A percentile compares a stretch with the other conserved stretches of the same genome.
Evolutionary conservation across 495 filamentous ascomycete species (phyloP).

Genomic region (Aspergillus nanangensis): DNA sequence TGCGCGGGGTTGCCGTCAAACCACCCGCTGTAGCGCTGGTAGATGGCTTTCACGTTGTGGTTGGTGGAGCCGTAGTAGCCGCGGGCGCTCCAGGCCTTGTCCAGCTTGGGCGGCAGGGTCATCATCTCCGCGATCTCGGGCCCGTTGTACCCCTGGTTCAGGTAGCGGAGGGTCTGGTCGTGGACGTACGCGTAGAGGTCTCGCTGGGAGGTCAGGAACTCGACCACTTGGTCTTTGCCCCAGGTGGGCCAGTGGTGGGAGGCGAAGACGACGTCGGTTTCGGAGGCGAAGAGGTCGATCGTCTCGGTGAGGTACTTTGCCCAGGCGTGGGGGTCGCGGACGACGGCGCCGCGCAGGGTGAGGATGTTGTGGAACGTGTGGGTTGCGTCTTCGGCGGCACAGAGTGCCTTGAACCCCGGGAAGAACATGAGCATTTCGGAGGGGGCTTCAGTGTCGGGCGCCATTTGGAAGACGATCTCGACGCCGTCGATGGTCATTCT

Average conservation of each 20-base stretch:
- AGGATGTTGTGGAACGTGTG: conserved; percentile 20
- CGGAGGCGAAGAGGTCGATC: conserved; percentile 11
- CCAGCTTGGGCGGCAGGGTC: conserved; percentile 16
- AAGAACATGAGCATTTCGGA: conserved; percentile 23
- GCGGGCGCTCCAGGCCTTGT: conserved; percentile 15
- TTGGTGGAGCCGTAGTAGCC: conserved; percentile 31
- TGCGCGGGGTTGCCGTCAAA: conserved; percentile 29
- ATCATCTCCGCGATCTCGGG: conserved; percentile 30
- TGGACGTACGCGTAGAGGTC: conserved; percentile 32
- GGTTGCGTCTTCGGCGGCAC: conserved; percentile 17
- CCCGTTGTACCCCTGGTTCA: conserved; percentile 22
- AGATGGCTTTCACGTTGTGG: conserved; percentile 37
- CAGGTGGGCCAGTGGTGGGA: conserved; percentile 27
- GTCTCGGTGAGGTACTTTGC: conserved; percentile 19
- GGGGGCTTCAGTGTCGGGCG: conserved; percentile 15
- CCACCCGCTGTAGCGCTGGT: conserved; percentile 31
- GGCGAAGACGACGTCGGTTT: conserved; percentile 18
- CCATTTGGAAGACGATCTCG: conserved; percentile 19
- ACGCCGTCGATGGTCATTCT: conserved; percentile 12
- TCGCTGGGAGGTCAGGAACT: conserved; percentile 18
- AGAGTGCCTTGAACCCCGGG: conserved; percentile 14
- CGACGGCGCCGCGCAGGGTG: conserved; percentile 18
- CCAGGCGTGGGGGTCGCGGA: conserved; percentile 19
- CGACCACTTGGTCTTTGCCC: conserved; percentile 12
- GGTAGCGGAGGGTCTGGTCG: conserved; percentile 26